A percentile compares a stretch with the other conserved stretches of the same genome.
These are phyloP conservation scores for Coccomyxa sp. DNA, from an alignment of 139 green algal species.

Conservation along the genomic window DNA sequence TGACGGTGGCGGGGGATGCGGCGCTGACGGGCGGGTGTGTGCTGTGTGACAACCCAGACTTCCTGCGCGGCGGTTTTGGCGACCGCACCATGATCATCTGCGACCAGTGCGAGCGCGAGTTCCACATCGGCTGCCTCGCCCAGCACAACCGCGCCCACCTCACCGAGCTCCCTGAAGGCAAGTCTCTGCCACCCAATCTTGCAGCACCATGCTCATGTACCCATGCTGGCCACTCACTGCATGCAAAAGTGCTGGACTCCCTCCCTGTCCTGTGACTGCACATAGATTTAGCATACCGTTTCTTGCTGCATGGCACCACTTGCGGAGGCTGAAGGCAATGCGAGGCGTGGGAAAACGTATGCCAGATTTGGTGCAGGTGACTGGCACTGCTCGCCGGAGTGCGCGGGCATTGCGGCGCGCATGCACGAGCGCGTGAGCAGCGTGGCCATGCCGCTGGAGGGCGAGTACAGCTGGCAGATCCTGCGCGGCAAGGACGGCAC, in stretches of 20 bases:
- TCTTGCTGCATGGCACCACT: no score
- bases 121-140: slow-evolving; percentile 81
- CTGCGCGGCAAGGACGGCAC: slow-evolving; percentile 37
- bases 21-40: slow-evolving; percentile 61
- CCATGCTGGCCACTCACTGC: neutral
- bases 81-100: slow-evolving; percentile 89
- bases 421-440: slow-evolving; percentile 38
- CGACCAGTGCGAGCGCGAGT: slow-evolving; percentile 94
- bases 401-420: slow-evolving; percentile 39
- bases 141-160: slow-evolving; percentile 43
- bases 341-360: no score
- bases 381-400: slow-evolving; percentile 84
- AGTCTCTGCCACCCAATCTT: neutral
- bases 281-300: no score
- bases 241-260: neutral
- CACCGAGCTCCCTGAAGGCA: slow-evolving; percentile 49
- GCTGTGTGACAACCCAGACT: slow-evolving; percentile 70
- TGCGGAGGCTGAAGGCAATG: no score
- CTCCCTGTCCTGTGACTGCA: neutral
- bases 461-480: slow-evolving; percentile 43
- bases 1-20: neutral
- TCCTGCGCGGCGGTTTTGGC: slow-evolving; percentile 68
- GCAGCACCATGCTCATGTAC: no score
- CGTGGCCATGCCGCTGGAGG: slow-evolving; percentile 29
- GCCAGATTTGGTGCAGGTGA: slow-evolving; percentile 40